A percentile compares a stretch with the other conserved stretches of the same genome.
Evolutionary conservation across 2,329 filamentous ascomycete species (phyloP).

Genomic region (Scopulariopsis brevicaulis): DNA sequence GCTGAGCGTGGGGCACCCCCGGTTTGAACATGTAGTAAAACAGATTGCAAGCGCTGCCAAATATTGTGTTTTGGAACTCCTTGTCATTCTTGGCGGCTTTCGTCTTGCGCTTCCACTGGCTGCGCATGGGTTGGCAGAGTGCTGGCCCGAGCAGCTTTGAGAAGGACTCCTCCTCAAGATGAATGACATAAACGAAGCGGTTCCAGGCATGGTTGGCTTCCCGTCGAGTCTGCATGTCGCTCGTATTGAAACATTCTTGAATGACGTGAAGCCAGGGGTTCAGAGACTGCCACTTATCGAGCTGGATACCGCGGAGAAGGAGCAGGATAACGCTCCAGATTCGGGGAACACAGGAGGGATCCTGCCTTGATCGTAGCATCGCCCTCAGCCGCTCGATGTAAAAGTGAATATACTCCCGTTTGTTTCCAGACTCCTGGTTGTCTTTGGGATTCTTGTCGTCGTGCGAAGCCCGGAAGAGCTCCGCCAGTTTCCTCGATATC

Average conservation of each 20-base stretch:
- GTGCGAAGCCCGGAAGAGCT: constrained; percentile 42
- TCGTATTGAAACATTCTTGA: constrained; percentile 73
- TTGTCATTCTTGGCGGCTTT: constrained; percentile 43
- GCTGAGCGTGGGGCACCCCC: constrained; percentile 47
- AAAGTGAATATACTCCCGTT: constrained; percentile 48
- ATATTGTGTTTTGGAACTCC: constrained; percentile 41
- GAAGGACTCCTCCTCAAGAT: constrained; percentile 48
- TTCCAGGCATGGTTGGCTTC: constrained; percentile 83
- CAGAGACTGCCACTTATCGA: constrained; percentile 62
- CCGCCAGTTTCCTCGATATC: constrained; percentile 54
- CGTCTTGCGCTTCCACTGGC: constrained; percentile 53
- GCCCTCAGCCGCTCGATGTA: constrained; percentile 52
- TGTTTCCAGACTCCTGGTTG: neutral
- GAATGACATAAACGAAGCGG: constrained; percentile 65
- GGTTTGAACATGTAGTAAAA: constrained; percentile 77
- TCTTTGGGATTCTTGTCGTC: constrained; percentile 32
- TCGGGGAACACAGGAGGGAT: constrained; percentile 55
- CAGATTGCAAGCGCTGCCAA: constrained; percentile 68
- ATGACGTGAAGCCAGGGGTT: constrained; percentile 67
- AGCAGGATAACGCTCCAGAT: constrained; percentile 82
- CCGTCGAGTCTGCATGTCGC: constrained; percentile 56
- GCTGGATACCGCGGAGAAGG: constrained; percentile 52
- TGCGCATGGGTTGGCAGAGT: constrained; percentile 56
- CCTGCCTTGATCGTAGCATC: constrained; percentile 5
- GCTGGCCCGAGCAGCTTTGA: constrained; percentile 34